A percentile compares a stretch with the other conserved stretches of the same genome.
These are phyloP conservation scores for Pholiota adiposa DNA, from an alignment of 1,284 basidiomycete species.

Conservation along the genomic window DNA sequence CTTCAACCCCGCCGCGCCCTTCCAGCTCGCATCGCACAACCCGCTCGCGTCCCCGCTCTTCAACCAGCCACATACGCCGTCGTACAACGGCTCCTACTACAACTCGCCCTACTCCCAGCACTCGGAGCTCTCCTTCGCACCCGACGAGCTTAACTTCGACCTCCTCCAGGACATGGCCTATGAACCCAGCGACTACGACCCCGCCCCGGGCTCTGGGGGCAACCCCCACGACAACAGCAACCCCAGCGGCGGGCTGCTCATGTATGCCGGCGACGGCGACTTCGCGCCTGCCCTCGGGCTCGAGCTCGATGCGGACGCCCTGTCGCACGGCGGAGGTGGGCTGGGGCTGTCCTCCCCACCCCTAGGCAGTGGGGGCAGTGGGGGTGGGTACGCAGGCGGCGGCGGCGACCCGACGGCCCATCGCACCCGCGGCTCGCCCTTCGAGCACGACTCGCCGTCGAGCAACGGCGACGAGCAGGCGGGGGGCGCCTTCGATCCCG, in stretches of 20 bases:
- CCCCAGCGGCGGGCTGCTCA: slow-evolving; percentile 48
- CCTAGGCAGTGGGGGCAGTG: neutral
- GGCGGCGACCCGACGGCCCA: neutral
- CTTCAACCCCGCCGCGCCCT: slow-evolving; percentile 4
- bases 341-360: slow-evolving; percentile 2
- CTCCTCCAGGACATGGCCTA: slow-evolving; percentile 50
- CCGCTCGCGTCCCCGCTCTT: slow-evolving; percentile 11
- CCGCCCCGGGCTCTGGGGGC: slow-evolving; percentile 42
- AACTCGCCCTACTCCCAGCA: slow-evolving; percentile 70
- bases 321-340: neutral
- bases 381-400: neutral
- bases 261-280: slow-evolving; percentile 55
- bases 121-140: slow-evolving; percentile 65
- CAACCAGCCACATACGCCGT: slow-evolving; percentile 33
- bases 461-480: slow-evolving; percentile 43
- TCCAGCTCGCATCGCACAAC: slow-evolving; percentile 9
- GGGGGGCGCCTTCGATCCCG: slow-evolving; percentile 29
- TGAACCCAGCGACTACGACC: slow-evolving; percentile 72
- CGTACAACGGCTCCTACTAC: slow-evolving; percentile 48
- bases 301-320: slow-evolving; percentile 7
- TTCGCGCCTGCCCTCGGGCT: slow-evolving; percentile 39
- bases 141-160: slow-evolving; percentile 39
- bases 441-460: slow-evolving; percentile 69
- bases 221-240: neutral
- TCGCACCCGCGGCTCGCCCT: slow-evolving; percentile 28